Percentiles rank a stretch among this genome's conserved stretches.
These are phyloP conservation scores for Xerocomellus chrysenteron DNA, from an alignment of 768 basidiomycete species.

Conservation along the genomic window DNA sequence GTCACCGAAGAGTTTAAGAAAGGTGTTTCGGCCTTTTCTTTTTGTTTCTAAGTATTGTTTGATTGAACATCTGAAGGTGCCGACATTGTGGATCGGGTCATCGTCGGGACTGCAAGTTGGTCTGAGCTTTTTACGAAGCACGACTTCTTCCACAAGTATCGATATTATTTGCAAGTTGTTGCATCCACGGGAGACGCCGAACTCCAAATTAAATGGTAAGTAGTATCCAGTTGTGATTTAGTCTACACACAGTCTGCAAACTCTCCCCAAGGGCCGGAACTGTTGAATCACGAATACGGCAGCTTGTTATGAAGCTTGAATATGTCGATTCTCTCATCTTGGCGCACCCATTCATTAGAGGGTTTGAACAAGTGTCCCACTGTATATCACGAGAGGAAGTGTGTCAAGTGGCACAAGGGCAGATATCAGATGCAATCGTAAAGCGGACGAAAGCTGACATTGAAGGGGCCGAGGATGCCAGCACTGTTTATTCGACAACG, in stretches of 20 bases:
- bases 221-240: background rate
- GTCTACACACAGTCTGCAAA: conserved; percentile 14
- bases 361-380: conserved; percentile 84
- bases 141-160: conserved; percentile 96
- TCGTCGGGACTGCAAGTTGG: conserved; percentile 82
- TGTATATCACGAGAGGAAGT: conserved; percentile 89
- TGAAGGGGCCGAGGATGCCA: conserved; percentile 70
- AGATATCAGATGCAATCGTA: conserved; percentile 68
- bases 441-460: conserved; percentile 78
- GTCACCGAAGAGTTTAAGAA: conserved; percentile 95
- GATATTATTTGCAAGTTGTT: conserved; percentile 94
- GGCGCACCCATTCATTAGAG: conserved; percentile 94
- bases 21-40: conserved; percentile 44
- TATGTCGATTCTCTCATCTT: conserved; percentile 88
- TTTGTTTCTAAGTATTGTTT: background rate
- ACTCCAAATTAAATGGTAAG: conserved; percentile 91
- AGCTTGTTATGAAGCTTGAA: conserved; percentile 97
- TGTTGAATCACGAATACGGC: conserved; percentile 95
- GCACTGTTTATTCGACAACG: conserved; percentile 90
- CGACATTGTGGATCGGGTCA: conserved; percentile 91
- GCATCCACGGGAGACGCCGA: conserved; percentile 84
- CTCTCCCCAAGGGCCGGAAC: conserved; percentile 71
- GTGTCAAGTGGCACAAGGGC: conserved; percentile 83
- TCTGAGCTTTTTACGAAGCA: conserved; percentile 92
- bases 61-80: conserved; percentile 57